Percentiles rank a stretch among this genome's conserved stretches.
Evolutionary conservation across 148 eudicot species (phyloP).

Genomic region (Amaranthus hypochondriacus): DNA sequence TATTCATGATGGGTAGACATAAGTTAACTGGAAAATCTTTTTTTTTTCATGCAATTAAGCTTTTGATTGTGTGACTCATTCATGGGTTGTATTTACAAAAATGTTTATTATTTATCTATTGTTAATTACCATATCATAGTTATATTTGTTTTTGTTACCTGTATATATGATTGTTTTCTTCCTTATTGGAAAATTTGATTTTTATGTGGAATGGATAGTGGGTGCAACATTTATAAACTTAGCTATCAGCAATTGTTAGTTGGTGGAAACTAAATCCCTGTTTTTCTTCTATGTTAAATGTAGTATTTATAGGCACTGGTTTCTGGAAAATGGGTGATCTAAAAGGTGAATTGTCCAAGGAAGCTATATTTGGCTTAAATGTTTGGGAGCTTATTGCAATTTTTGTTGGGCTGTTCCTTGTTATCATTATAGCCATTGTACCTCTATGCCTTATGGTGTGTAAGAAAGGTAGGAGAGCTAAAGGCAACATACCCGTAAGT

Average conservation of each 20-base stretch:
- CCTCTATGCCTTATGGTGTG: slow-evolving; percentile 47
- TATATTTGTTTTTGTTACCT: too few relatives aligned
- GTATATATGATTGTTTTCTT: too few relatives aligned
- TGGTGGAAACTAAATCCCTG: slow-evolving; percentile 8
- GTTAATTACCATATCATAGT: too few relatives aligned
- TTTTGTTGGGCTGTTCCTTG: slow-evolving; percentile 40
- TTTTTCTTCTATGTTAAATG: background rate
- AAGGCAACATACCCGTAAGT: slow-evolving; percentile 35
- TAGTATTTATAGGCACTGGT: slow-evolving; percentile 27
- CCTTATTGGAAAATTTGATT: too few relatives aligned
- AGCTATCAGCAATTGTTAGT: background rate
- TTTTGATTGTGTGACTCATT: too few relatives aligned
- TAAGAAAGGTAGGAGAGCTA: slow-evolving; percentile 42
- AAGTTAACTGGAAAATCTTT: too few relatives aligned
- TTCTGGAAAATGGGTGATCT: slow-evolving; percentile 45
- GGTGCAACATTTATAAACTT: background rate
- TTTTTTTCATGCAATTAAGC: too few relatives aligned
- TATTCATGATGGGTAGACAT: background rate
- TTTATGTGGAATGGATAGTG: too few relatives aligned
- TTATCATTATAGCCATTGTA: slow-evolving; percentile 39
- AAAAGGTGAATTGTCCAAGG: slow-evolving; percentile 34
- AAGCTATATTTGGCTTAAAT: slow-evolving; percentile 42
- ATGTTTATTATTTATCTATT: too few relatives aligned
- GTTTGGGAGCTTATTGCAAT: slow-evolving; percentile 60
- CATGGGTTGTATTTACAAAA: too few relatives aligned